Base-by-base conservation (phyloP, 768 basidiomycete species). In the Tephrocybe sp. region DNA sequence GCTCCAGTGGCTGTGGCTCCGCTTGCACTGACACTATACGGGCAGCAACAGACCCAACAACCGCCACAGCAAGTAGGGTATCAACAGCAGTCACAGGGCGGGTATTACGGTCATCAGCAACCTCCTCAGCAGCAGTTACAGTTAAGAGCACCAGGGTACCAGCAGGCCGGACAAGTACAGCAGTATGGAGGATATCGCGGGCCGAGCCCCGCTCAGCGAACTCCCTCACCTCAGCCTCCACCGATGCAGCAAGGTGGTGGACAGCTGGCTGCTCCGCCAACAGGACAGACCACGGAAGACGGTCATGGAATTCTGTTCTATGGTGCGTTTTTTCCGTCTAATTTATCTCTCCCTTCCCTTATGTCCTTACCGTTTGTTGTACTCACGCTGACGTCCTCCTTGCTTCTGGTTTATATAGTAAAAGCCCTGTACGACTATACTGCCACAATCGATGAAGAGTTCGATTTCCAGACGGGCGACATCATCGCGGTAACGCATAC, bases 401-500 rank as follows among this genome's bases (percentile, higher is more conserved):
- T 39, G 19, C 12, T 24, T 25, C n/a, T n/a, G n/a, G 32, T 6
- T 7, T 7, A 6, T 5, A 41, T 53, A 92, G 92, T 95, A 52
- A 90, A 92, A 75, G 93, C 93, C 31, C 70, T 95, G 55, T 96
- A 91, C 64, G 89, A 93, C 66, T 95, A 94, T 59, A 69, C 69
- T 0, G 92, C 90, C 13, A 84, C 87, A 9, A 90, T 88, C 54
- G 86, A 89, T 1, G 92, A 95, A 62, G 96, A 98, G 70, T 98
- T 98, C 66, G 89, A 95, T 65, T 98, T 98, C 83, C 91, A 94
- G 63, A 75, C 84, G 18, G 92, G 89, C 2, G 96, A 98, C 68
- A 90, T 97, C 56, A 97, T 98, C 56, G 95, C 94, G 6, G 95
- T 98, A 9, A 95, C 91, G 0, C 79, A 84, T 18, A 96, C 93